phyloP scores from a whole-genome alignment of 202 grass and related monocot genomes.

The Schoenoplectus tabernaemontani region DNA sequence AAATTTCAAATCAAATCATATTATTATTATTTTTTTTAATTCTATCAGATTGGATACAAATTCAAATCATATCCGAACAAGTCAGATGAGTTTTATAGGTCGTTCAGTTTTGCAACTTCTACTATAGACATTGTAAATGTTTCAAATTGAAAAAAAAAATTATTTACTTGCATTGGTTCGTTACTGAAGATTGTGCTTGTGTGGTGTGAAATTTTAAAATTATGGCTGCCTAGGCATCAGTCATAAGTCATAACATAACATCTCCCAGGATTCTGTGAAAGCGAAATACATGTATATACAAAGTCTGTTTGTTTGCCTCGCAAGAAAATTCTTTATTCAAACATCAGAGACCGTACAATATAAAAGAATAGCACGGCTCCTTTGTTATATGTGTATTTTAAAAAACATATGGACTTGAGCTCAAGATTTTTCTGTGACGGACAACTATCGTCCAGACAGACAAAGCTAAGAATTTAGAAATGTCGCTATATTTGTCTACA shows the following conservation, averaged over 20 bases:
- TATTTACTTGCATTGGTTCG: neutral
- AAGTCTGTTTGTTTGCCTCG: neutral
- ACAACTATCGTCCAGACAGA: neutral
- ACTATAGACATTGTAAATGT: no score
- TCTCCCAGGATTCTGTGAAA: neutral
- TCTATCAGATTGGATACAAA: no score
- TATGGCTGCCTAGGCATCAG: no score
- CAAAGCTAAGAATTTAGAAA: neutral
- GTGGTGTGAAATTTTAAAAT: neutral
- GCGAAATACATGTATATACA: neutral
- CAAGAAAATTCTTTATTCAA: neutral
- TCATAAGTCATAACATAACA: neutral
- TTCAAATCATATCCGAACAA: no score
- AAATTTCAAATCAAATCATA: no score
- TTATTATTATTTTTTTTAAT: no score
- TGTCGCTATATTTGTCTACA: neutral
- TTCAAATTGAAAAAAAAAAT: no score
- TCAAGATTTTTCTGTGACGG: neutral
- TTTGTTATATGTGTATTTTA: neutral
- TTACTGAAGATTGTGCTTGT: neutral
- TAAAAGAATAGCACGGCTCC: neutral
- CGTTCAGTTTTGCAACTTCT: no score
- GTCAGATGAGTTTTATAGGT: no score
- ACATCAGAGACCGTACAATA: neutral
- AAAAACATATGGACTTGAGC: no score